These are phyloP conservation scores for Sporothrix pallida DNA, from an alignment of 2,329 filamentous ascomycete genomes.

Conservation along the genomic window DNA sequence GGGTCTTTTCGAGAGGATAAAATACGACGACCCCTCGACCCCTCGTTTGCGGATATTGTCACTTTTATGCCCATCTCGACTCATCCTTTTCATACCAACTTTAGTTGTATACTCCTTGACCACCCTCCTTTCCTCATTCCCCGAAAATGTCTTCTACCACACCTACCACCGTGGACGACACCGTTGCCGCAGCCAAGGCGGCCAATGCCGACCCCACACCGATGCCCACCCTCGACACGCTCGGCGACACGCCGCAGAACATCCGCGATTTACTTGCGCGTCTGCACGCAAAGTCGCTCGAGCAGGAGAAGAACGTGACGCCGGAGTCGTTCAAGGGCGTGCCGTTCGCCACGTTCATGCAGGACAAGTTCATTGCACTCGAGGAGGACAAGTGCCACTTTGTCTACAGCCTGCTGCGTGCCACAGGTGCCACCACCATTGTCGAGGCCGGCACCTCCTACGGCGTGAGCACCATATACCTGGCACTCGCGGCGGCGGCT, in stretches of 20 bases:
- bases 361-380: conserved; percentile 64
- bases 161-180: not conserved
- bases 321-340: not conserved
- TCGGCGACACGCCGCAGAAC: conserved; percentile 22
- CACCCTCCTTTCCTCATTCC: not conserved
- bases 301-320: conserved; percentile 30
- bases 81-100: not conserved
- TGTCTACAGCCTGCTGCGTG: conserved; percentile 59
- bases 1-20: not conserved
- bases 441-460: conserved; percentile 68
- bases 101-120: not conserved
- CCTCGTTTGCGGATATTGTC: not conserved
- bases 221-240: not conserved
- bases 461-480: conserved; percentile 66
- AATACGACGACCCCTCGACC: not conserved
- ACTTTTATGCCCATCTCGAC: not conserved
- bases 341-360: conserved; percentile 45
- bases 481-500: conserved; percentile 61
- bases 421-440: conserved; percentile 55
- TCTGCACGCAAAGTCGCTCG: conserved; percentile 34
- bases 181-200: not conserved
- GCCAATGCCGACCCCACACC: conserved; percentile 2
- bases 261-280: conserved; percentile 32
- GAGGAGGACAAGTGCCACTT: conserved; percentile 64
- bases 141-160: not conserved